Evolutionary conservation across 345 rosid genomes (phyloP).

Genomic region (Iberis pinnata): DNA sequence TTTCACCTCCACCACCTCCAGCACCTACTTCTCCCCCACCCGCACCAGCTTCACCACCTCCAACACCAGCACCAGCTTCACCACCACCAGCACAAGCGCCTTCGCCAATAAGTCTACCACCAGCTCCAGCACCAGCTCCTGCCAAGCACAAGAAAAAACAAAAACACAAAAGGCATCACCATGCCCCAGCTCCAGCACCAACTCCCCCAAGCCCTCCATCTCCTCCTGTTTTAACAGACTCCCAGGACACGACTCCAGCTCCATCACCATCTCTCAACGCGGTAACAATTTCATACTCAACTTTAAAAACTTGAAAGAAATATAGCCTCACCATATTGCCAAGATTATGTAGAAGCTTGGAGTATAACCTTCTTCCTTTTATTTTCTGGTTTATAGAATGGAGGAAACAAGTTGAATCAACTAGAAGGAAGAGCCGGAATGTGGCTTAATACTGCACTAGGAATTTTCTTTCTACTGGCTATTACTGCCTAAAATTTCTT

Average conservation of each 20-base stretch:
- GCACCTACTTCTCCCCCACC: slow-evolving; percentile 27
- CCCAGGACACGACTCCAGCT: slow-evolving; percentile 66
- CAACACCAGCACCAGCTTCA: slow-evolving; percentile 36
- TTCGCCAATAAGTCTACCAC: slow-evolving; percentile 44
- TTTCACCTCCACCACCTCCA: slow-evolving; percentile 42
- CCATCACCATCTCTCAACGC: slow-evolving; percentile 59
- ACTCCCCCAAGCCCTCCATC: slow-evolving; percentile 72
- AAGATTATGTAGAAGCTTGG: neutral
- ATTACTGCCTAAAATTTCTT: slow-evolving; percentile 40
- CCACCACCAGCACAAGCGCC: slow-evolving; percentile 35
- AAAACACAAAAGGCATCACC: slow-evolving; percentile 57
- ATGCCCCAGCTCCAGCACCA: slow-evolving; percentile 72
- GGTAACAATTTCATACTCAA: slow-evolving; percentile 32
- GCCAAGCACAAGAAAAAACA: slow-evolving; percentile 58
- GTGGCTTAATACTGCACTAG: slow-evolving; percentile 43
- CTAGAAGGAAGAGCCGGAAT: slow-evolving; percentile 38
- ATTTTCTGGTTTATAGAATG: slow-evolving; percentile 44
- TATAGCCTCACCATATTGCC: neutral
- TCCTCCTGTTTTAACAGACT: slow-evolving; percentile 53
- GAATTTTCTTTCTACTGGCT: slow-evolving; percentile 43
- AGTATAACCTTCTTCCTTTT: slow-evolving; percentile 1
- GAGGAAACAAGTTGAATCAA: slow-evolving; percentile 43
- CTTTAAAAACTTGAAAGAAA: slow-evolving; percentile 2
- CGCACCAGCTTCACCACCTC: slow-evolving; percentile 36
- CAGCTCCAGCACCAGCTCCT: slow-evolving; percentile 61